phyloP scores from a whole-genome alignment of 2,329 filamentous ascomycete genomes.

The Aspergillus chevalieri region DNA sequence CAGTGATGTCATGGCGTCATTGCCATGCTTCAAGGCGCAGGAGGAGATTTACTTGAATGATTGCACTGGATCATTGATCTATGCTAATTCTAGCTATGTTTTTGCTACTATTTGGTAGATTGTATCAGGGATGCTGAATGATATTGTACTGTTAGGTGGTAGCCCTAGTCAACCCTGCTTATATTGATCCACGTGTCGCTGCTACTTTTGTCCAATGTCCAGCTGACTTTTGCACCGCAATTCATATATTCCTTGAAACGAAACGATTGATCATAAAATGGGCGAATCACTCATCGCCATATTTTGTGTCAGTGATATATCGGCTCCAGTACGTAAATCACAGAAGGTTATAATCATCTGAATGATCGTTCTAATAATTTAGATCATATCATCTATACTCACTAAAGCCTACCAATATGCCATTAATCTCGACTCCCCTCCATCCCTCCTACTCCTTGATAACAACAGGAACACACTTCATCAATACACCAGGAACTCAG shows the following conservation, averaged over 20 bases:
- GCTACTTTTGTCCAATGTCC: no score
- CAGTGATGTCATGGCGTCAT: conserved; percentile 1
- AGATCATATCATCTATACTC: background rate
- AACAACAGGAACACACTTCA: background rate
- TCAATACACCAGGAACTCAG: background rate
- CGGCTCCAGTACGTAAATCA: background rate
- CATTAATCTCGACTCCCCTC: background rate
- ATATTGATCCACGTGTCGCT: no score
- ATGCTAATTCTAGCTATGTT: no score
- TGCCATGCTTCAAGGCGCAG: background rate
- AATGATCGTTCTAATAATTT: background rate
- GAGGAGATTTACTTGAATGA: no score
- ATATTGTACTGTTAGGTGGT: no score
- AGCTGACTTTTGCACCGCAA: no score
- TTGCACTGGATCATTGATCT: no score
- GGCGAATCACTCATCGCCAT: background rate
- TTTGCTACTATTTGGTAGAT: no score
- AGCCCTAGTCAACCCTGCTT: no score
- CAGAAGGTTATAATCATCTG: background rate
- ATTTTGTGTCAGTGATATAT: background rate
- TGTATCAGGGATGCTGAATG: no score
- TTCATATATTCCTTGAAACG: no score
- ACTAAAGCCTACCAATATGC: background rate
- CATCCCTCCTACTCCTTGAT: background rate
- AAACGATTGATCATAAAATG: background rate